Evolutionary conservation across 208 protist genomes (phyloP).

Genomic region (Trichomonas tenax): DNA sequence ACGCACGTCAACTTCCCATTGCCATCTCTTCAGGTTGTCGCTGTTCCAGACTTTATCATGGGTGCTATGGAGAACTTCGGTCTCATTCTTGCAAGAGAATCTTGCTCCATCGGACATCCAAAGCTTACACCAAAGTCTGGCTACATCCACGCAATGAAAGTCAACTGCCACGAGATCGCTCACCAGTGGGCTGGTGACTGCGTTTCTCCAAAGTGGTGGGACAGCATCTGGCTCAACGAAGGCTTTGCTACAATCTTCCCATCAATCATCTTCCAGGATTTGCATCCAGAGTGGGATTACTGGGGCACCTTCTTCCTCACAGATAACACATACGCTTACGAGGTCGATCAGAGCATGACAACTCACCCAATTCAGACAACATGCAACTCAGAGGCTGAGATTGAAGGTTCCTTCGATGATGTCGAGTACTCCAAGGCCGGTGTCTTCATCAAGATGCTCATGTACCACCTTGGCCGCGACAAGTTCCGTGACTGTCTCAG

Average conservation of each 20-base stretch:
- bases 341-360: background rate
- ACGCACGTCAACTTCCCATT: background rate
- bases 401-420: background rate
- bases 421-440: background rate
- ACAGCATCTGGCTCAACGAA: conserved; percentile 24
- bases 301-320: background rate
- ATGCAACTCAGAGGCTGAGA: background rate
- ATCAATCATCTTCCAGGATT: background rate
- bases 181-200: conserved; percentile 22
- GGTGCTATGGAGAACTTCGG: conserved; percentile 26
- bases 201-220: background rate
- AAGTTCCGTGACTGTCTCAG: background rate
- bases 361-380: background rate
- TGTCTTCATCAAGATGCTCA: background rate
- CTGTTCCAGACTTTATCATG: background rate
- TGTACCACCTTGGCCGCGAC: background rate
- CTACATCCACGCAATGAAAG: background rate
- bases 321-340: background rate
- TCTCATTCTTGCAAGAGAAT: background rate
- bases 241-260: conserved; percentile 23
- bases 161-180: background rate
- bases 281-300: background rate
- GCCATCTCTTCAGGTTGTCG: background rate
- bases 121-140: background rate
- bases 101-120: background rate